Conservation (phyloP, 192 early-diverging fungal genomes). For the Backusella circina region DNA sequence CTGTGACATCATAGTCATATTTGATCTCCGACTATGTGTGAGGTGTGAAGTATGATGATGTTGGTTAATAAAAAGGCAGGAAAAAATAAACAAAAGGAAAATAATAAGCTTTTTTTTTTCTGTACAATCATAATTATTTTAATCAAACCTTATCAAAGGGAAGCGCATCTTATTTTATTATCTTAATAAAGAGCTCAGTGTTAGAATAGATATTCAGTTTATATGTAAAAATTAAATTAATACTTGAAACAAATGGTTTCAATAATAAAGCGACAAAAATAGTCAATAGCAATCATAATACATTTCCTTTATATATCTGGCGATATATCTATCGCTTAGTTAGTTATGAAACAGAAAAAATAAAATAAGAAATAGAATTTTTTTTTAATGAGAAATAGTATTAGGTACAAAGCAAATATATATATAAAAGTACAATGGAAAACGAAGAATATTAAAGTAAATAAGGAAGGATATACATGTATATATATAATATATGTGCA, state of each 20-base stretch:
- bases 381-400: background rate
- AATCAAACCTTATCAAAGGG: background rate
- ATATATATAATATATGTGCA: background rate
- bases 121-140: too few species aligned
- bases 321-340: background rate
- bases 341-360: background rate
- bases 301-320: background rate
- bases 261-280: background rate
- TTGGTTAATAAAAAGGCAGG: background rate
- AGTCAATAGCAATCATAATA: background rate
- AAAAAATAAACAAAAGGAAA: too few species aligned
- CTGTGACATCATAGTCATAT: background rate
- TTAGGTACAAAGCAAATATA: background rate
- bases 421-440: background rate
- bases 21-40: background rate
- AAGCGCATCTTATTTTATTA: background rate
- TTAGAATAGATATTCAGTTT: background rate
- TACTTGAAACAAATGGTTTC: background rate
- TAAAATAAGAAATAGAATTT: background rate
- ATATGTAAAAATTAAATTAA: background rate
- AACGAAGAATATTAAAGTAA: background rate
- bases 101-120: too few species aligned
- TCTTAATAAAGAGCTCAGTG: background rate
- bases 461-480: background rate
- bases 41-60: too few species aligned